Conservation (phyloP, 116 monocot genomes). For the Zostera marina region DNA sequence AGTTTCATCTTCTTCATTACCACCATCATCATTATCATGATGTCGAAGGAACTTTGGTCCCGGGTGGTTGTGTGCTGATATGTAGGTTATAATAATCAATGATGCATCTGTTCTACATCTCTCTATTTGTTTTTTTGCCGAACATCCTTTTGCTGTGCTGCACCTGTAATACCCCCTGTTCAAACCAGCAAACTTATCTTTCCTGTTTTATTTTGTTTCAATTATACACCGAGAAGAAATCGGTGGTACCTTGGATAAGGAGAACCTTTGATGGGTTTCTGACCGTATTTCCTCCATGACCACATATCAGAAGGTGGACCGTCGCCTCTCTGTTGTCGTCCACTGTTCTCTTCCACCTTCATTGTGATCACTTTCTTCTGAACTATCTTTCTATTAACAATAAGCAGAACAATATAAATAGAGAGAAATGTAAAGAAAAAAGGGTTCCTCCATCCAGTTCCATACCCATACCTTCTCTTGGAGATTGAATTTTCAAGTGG, state of each 20-base stretch:
- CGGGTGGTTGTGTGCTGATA: conserved; percentile 64
- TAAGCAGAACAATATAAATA: no score
- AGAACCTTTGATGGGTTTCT: conserved; percentile 68
- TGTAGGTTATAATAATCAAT: conserved; percentile 59
- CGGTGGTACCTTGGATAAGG: conserved; percentile 49
- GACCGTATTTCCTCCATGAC: conserved; percentile 83
- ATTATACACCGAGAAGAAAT: background rate
- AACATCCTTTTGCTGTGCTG: conserved; percentile 57
- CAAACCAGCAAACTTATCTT: background rate
- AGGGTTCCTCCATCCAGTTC: background rate
- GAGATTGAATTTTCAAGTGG: background rate
- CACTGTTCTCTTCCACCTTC: conserved; percentile 19
- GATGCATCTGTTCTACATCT: conserved; percentile 52
- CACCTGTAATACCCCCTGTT: conserved; percentile 71
- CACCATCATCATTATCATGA: no score
- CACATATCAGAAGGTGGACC: conserved; percentile 48
- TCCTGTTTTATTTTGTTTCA: background rate
- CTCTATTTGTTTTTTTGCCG: conserved; percentile 78
- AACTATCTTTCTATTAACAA: conserved; percentile 21
- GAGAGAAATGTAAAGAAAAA: background rate
- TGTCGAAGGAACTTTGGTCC: conserved; percentile 8
- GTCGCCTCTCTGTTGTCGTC: conserved; percentile 22
- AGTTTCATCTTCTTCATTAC: background rate
- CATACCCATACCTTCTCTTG: conserved; percentile 7
- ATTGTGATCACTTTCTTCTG: conserved; percentile 30